Percentiles rank a stretch among this genome's conserved stretches.
Conservation (phyloP, 2,329 filamentous ascomycete species). For the Monosporascus cannonballus region DNA sequence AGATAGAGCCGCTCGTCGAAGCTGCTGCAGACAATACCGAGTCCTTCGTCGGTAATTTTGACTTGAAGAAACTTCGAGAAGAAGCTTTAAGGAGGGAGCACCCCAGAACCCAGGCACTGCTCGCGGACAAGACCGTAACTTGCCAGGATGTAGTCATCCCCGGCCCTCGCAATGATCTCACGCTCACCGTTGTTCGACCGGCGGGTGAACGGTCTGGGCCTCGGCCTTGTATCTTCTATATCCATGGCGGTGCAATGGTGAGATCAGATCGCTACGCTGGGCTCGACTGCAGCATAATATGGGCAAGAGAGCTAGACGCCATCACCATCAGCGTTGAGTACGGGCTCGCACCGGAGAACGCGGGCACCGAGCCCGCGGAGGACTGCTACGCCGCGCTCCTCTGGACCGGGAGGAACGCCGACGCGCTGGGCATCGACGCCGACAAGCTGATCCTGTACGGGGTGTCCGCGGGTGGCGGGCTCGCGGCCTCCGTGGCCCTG, state of each 20-base stretch:
- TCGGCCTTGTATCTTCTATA: constrained; percentile 25
- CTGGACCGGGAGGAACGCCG: constrained; percentile 25
- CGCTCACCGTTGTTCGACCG: constrained; percentile 19
- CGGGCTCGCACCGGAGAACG: constrained; percentile 24
- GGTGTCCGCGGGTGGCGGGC: constrained; percentile 50
- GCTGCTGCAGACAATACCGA: not conserved
- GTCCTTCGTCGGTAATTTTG: constrained; percentile 15
- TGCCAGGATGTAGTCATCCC: constrained; percentile 20
- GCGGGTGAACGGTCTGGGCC: not conserved
- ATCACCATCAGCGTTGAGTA: constrained; percentile 28
- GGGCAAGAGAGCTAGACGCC: constrained; percentile 23
- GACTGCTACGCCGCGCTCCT: constrained; percentile 34
- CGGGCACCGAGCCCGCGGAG: constrained; percentile 19
- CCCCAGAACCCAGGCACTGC: constrained; percentile 20
- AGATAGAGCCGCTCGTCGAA: constrained; percentile 18
- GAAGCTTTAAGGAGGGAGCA: constrained; percentile 17
- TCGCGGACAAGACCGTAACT: constrained; percentile 20
- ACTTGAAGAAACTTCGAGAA: constrained; percentile 22
- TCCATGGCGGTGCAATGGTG: constrained; percentile 26
- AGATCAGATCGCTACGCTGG: constrained; percentile 25
- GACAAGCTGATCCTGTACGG: constrained; percentile 48
- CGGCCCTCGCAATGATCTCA: constrained; percentile 17
- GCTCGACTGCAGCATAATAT: constrained; percentile 24
- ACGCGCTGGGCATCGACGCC: constrained; percentile 33
- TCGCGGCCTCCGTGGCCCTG: constrained; percentile 48